Evolutionary conservation across 208 protist species (phyloP).

Genomic region (Histomonas meleagridis): DNA sequence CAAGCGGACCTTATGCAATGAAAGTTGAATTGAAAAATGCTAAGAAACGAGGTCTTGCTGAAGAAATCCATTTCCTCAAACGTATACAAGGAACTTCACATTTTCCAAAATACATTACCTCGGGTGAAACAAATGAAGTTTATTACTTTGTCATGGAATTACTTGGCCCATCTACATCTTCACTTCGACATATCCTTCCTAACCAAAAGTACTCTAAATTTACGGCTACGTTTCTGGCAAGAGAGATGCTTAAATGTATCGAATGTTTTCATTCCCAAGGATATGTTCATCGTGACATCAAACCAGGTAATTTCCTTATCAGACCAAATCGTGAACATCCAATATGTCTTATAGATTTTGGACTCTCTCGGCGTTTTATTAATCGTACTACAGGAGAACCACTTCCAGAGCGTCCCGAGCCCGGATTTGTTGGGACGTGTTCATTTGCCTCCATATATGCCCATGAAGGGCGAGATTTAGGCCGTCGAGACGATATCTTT

Average conservation of each 20-base stretch:
- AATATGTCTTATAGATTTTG: neutral
- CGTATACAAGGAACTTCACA: neutral
- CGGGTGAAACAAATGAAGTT: neutral
- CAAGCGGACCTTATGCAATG: neutral
- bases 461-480: neutral
- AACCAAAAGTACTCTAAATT: neutral
- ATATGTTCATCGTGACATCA: neutral
- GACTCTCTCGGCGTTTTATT: neutral
- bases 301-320: neutral
- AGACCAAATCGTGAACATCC: neutral
- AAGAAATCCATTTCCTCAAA: neutral
- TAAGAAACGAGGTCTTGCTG: neutral
- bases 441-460: neutral
- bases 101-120: neutral
- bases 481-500: neutral
- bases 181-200: neutral
- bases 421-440: neutral
- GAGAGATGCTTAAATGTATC: slow-evolving; percentile 5
- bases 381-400: neutral
- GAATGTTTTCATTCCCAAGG: neutral
- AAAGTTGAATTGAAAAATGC: neutral
- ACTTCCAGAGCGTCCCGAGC: neutral
- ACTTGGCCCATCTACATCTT: neutral
- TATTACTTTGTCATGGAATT: neutral
- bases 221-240: neutral